Conservation (phyloP, 805 yeast species). For the Metschnikowia lachancei region DNA sequence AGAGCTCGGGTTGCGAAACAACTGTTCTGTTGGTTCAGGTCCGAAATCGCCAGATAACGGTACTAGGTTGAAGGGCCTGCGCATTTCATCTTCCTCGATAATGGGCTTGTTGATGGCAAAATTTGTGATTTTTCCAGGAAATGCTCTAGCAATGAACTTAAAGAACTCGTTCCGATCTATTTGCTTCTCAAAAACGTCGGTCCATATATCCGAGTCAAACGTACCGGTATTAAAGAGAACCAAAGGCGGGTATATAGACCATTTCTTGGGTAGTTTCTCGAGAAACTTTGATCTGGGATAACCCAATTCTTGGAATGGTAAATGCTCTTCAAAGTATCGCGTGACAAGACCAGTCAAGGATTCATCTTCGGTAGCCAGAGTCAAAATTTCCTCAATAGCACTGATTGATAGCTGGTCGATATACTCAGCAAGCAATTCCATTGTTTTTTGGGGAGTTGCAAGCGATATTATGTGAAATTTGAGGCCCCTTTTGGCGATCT, state of each 20-base stretch:
- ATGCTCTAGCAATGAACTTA: conserved; percentile 6
- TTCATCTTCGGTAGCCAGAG: background rate
- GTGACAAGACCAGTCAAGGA: conserved; percentile 1
- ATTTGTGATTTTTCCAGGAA: conserved; percentile 42
- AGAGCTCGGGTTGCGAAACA: conserved; percentile 19
- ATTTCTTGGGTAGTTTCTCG: conserved; percentile 46
- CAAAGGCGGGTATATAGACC: conserved; percentile 67
- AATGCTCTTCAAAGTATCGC: background rate
- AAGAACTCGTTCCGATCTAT: conserved; percentile 19
- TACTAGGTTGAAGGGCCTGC: conserved; percentile 61
- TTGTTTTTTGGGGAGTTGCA: background rate
- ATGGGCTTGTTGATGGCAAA: conserved; percentile 74
- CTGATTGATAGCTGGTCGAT: background rate
- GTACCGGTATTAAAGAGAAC: conserved; percentile 53
- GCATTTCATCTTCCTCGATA: conserved; percentile 47
- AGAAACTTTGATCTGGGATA: background rate
- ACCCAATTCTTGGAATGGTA: background rate
- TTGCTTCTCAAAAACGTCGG: background rate
- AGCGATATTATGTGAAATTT: conserved; percentile 6
- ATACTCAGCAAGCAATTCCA: background rate
- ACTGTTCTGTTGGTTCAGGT: conserved; percentile 29
- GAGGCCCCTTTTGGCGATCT: conserved; percentile 7
- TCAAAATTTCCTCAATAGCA: background rate
- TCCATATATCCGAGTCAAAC: conserved; percentile 42
- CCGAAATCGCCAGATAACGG: conserved; percentile 72